Base-by-base conservation (phyloP, 352 stramenopile genomes). In the Phytophthora chlamydospora region DNA sequence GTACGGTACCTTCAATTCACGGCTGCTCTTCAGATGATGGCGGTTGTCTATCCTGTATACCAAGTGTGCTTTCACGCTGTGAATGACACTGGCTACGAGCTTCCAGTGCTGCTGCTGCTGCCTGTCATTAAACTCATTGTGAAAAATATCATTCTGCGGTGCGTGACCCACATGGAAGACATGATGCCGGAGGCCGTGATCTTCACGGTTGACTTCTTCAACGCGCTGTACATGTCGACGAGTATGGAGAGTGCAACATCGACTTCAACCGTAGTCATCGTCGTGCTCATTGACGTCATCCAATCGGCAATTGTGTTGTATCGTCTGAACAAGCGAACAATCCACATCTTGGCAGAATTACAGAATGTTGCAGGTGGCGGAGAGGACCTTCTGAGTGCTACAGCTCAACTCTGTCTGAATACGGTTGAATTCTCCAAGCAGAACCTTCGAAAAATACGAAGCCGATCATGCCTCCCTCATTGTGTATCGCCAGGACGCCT, bases 121-220 rank as follows among this genome's bases (percentile, higher is more conserved):
- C 64, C 65, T 43, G 12, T 65, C 3, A 58, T 75, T 11, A 75
- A 75, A 34, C 14, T 68, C 4, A 39, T 63, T 9, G 32, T 75
- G 40, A 72, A 72, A 17, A 72, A 75, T 38, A 52, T 75, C 2
- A 42, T 52, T 4, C 38, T 66, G 3, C 61, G 44, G 0, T 66
- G 52, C 12, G 53, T 61, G 3, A 40, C 48, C 7, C 61, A 68
- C 44, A 41, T 71, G 44, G 66, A 75, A 16, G 66, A 75, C 16
- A 62, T 71, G 39, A 58, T 80, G 31, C 71, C 71, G 0, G 67
- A 68, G 62, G 54, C 83, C 55, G 49, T 75, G 12, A 71, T 72
- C 16, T 56, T 75, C 24, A 62, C 65, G 0, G 62, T 72, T 5
- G 67, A 75, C 31, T 68, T 75, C 10, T 75, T 72, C 47, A 71